Conservation (phyloP, 1,284 basidiomycete genomes). For the Earliella scabrosa region DNA sequence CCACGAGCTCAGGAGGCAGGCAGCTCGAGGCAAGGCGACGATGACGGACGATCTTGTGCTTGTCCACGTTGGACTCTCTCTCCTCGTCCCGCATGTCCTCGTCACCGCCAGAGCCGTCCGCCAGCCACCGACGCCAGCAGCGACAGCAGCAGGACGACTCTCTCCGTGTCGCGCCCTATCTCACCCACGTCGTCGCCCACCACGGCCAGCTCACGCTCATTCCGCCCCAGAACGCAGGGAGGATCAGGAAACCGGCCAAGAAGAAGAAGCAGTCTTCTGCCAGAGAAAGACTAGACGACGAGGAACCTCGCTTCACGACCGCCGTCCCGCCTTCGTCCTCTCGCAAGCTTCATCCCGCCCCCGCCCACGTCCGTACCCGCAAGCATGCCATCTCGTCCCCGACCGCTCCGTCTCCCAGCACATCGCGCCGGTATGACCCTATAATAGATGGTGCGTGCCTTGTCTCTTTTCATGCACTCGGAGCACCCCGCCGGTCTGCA, state of each 20-base stretch:
- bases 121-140: slow-evolving; percentile 9
- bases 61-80: slow-evolving; percentile 10
- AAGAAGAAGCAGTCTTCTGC: slow-evolving; percentile 21
- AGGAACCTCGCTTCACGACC: slow-evolving; percentile 42
- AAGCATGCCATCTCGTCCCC: slow-evolving; percentile 26
- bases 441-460: slow-evolving; percentile 21
- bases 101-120: slow-evolving; percentile 12
- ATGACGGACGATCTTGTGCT: slow-evolving; percentile 10
- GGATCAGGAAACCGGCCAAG: slow-evolving; percentile 50
- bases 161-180: slow-evolving; percentile 59
- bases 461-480: not conserved
- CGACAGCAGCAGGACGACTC: slow-evolving; percentile 31
- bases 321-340: slow-evolving; percentile 34
- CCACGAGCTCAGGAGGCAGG: not conserved
- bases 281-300: slow-evolving; percentile 19
- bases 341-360: slow-evolving; percentile 31
- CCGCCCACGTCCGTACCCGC: slow-evolving; percentile 31
- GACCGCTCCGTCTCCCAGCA: slow-evolving; percentile 8
- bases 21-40: not conserved
- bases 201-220: slow-evolving; percentile 56
- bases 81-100: slow-evolving; percentile 28
- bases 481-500: too few species aligned
- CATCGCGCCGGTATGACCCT: slow-evolving; percentile 13
- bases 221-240: slow-evolving; percentile 56
- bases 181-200: slow-evolving; percentile 57